Evolutionary conservation across 1,284 basidiomycete genomes (phyloP), one percentile per base, ranked within the genome.

Genomic region (Ganoderma lucidum): DNA sequence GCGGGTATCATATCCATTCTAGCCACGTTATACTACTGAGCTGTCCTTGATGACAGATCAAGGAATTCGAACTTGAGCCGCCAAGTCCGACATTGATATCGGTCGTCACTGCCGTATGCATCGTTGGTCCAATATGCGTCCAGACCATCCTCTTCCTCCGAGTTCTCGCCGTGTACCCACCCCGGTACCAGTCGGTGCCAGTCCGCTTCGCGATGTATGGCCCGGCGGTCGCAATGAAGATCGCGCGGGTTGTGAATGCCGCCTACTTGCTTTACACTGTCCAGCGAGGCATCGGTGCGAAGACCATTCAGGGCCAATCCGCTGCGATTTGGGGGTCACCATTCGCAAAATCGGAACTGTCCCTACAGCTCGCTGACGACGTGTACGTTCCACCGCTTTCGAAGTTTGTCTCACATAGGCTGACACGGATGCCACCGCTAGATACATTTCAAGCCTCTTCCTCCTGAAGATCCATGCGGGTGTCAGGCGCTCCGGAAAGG

Each of bases 121-220:
- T 68, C 15, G 35, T 74, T 15, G 64, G 71, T 2, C 76, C 76
- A 4, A 70, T 73, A 14, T 61, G 73, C 30, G 70, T 75, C 19
- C 76, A 77, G 39, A 68, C 66, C 28, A 72, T 77, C 48, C 75
- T 78, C 17, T 63, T 77, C 9, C 65, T 79, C 39, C 70, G 77
- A 9, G 65, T 80, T 10, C 62, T 70, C 9, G 75, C 75, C 12
- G 75, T 77, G 14, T 79, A 70, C 53, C 77, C 32, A 28, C 62
- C 32, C 14, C 42, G 19, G 71, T 69, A 9, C 65, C 71, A 10
- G 56, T 37, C 44, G 8, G 14, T 37, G 17, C 45, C 42, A 2
- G 15, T 63, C 39, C 32, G 53, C 30, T 32, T 30, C 19, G 39
- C 45, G 37, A 55, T 76, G 28, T 65, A 65, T 28, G 59, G 63